phyloP scores from a whole-genome alignment of 2,329 filamentous ascomycete species.

The Malbranchea zuffiana region DNA sequence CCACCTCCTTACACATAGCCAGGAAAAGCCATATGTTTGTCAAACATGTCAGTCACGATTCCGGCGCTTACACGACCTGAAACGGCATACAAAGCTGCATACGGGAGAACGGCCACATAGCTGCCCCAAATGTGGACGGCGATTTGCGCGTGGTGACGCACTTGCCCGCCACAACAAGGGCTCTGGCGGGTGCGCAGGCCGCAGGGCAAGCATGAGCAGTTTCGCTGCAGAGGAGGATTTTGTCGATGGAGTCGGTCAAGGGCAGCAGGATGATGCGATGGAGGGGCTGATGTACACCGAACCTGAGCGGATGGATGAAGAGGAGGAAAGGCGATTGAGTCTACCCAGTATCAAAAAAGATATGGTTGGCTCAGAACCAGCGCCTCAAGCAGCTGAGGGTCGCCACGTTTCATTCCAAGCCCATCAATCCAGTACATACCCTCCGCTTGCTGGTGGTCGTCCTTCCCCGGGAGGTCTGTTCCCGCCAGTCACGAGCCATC shows the following conservation, averaged over 20 bases:
- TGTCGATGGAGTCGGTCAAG: slow-evolving; percentile 34
- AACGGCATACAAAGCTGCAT: slow-evolving; percentile 91
- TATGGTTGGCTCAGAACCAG: slow-evolving; percentile 31
- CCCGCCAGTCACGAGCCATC: slow-evolving; percentile 50
- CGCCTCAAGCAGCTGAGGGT: slow-evolving; percentile 14
- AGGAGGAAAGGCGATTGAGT: slow-evolving; percentile 37
- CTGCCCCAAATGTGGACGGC: slow-evolving; percentile 85
- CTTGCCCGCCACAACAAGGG: slow-evolving; percentile 92
- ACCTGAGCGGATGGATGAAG: slow-evolving; percentile 40
- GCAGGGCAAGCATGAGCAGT: slow-evolving; percentile 72
- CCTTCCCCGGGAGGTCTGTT: slow-evolving; percentile 47
- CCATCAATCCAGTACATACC: slow-evolving; percentile 64
- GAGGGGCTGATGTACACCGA: slow-evolving; percentile 51
- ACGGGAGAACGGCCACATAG: slow-evolving; percentile 93
- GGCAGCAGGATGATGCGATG: slow-evolving; percentile 45
- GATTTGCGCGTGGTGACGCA: slow-evolving; percentile 91
- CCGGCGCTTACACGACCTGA: slow-evolving; percentile 83
- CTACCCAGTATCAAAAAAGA: slow-evolving; percentile 68
- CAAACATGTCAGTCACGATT: slow-evolving; percentile 90
- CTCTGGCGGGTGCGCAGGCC: slow-evolving; percentile 85
- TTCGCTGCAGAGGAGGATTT: slow-evolving; percentile 71
- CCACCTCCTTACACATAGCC: slow-evolving; percentile 90
- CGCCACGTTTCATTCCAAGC: slow-evolving; percentile 44
- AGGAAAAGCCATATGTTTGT: slow-evolving; percentile 95
- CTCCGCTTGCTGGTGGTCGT: slow-evolving; percentile 50